Base-by-base conservation (phyloP, 108 stramenopile species). In the Cyclotella choctawhatcheeana region DNA sequence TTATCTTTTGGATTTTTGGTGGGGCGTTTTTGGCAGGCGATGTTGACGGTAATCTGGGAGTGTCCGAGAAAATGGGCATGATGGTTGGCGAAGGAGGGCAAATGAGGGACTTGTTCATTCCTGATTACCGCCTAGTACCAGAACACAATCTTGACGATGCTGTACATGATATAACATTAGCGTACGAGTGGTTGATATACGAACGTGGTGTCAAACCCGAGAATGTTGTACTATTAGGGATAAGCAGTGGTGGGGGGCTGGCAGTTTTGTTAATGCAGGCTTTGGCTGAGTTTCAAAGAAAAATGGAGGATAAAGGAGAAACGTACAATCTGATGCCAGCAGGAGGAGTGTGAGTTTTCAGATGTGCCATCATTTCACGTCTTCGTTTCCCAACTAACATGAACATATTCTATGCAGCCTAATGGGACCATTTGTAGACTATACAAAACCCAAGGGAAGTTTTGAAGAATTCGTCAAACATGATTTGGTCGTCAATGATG, bases 381-480 rank as follows among this genome's bases (percentile, higher is more conserved):
- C n/a, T n/a, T n/a, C n/a, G n/a, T n/a, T n/a, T n/a, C n/a, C n/a
- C n/a, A n/a, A n/a, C n/a, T n/a, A n/a, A n/a, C n/a, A n/a, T n/a
- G n/a, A n/a, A n/a, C n/a, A n/a, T n/a, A n/a, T n/a, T n/a, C n/a
- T n/a, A n/a, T n/a, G n/a, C n/a, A n/a, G n/a, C n/a, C n/a, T n/a
- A n/a, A n/a, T n/a, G n/a, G 84, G 84, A n/a, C 92, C 92, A 0
- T 93, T 89, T 82, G 85, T 88, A 7, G 92, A 93, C 73, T 89
- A 89, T 56, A 85, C 84, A 6, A 67, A 77, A 10, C 89, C 86
- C 27, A 84, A 77, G 47, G 89, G 89, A 16, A 78, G 86, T 5
- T 86, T 93, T 65, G 35, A 74, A 17, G 85, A 86, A 33, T 89
- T 82, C 63, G 74, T 84, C 12, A 71, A 73, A 47, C 88, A 87